Evolutionary conservation across 441 rosid genomes (phyloP).

Genomic region (Biscutella laevigata): DNA sequence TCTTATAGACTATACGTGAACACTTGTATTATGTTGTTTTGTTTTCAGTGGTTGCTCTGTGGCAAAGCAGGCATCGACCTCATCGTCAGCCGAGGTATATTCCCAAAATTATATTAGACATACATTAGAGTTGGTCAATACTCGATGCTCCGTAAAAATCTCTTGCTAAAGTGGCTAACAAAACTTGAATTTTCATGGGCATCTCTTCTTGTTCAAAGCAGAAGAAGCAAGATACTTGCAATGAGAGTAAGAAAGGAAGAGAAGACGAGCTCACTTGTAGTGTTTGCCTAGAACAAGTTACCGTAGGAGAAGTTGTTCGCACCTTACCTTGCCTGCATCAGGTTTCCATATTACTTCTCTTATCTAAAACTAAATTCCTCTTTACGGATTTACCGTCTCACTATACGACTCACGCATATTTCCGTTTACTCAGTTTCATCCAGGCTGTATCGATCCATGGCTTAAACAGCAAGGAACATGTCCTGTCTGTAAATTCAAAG

Average conservation of each 20-base stretch:
- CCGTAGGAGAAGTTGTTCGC: conserved; percentile 60
- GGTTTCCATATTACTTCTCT: conserved; percentile 29
- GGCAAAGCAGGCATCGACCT: conserved; percentile 46
- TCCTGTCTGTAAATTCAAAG: conserved; percentile 79
- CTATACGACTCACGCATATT: not conserved
- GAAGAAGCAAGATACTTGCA: conserved; percentile 46
- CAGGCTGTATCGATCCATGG: conserved; percentile 84
- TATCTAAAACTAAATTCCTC: not conserved
- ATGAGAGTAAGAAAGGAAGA: conserved; percentile 33
- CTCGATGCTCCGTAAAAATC: no score
- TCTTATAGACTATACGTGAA: no score
- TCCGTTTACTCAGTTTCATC: conserved; percentile 59
- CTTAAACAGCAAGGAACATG: conserved; percentile 84
- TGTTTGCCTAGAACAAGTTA: conserved; percentile 87
- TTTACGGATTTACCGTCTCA: not conserved
- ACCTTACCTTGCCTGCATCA: conserved; percentile 80
- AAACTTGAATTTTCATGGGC: not conserved
- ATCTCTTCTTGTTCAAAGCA: conserved; percentile 19
- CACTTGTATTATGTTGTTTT: no score
- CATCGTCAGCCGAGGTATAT: conserved; percentile 56
- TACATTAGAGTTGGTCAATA: not conserved
- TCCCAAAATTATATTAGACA: no score
- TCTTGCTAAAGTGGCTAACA: not conserved
- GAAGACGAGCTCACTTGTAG: conserved; percentile 75
- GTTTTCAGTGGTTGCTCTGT: conserved; percentile 39